Percentiles rank a stretch among this genome's conserved stretches.
phyloP scores from a whole-genome alignment of 139 green algal genomes.

The Chlorella sp. region DNA sequence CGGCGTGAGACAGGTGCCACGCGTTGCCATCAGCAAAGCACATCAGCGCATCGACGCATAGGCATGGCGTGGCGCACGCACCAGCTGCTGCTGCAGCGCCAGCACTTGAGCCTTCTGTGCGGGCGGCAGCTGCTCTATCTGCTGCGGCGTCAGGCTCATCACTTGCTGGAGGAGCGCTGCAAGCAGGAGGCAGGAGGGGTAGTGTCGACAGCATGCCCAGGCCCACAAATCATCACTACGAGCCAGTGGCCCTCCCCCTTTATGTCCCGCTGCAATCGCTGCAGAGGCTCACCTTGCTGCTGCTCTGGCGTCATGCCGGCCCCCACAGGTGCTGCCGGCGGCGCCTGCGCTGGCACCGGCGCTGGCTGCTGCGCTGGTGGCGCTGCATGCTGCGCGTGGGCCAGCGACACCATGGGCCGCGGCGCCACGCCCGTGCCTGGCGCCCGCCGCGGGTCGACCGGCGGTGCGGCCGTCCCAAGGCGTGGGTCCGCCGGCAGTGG shows the following conservation, averaged over 20 bases:
- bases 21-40: too few species aligned
- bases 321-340: too few species aligned
- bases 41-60: too few species aligned
- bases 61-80: not conserved
- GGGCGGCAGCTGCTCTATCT: conserved; percentile 85
- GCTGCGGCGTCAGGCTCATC: conserved; percentile 80
- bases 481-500: not conserved
- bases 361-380: not conserved
- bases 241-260: not conserved
- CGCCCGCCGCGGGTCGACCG: not conserved
- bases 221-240: not conserved
- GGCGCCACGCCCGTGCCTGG: not conserved
- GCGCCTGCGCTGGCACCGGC: not conserved
- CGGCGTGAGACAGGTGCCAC: too few species aligned
- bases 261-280: not conserved
- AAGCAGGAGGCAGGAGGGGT: conserved; percentile 4
- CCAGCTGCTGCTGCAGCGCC: conserved; percentile 76
- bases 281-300: conserved; percentile 13
- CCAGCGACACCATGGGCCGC: conserved; percentile 6
- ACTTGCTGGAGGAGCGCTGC: conserved; percentile 83
- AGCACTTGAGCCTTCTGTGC: conserved; percentile 85
- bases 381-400: conserved; percentile 6
- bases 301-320: conserved; percentile 8
- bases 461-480: not conserved
- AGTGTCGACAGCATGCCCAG: not conserved